Conservation (phyloP, 1,284 basidiomycete species). For the Cystobasidiaceae sp. region DNA sequence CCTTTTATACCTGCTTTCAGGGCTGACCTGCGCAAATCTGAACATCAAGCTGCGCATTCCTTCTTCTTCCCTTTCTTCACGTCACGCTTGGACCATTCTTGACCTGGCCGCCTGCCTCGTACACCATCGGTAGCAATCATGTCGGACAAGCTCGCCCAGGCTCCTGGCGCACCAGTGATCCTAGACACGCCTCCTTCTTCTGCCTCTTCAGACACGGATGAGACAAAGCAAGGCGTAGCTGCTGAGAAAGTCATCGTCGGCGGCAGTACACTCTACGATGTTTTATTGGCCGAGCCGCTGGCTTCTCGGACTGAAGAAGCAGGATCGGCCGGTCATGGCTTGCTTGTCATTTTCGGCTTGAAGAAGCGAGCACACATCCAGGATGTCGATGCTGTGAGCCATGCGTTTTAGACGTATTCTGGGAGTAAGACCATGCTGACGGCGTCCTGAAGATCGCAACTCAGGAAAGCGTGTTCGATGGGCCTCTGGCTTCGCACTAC, state of each 20-base stretch:
- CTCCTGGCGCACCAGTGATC: background rate
- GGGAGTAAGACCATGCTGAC: background rate
- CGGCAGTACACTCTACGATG: conserved; percentile 1
- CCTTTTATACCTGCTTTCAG: too few species aligned
- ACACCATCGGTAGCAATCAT: too few species aligned
- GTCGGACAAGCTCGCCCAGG: too few species aligned
- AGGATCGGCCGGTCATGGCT: background rate
- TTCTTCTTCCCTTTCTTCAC: too few species aligned
- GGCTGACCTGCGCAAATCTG: too few species aligned
- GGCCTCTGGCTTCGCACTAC: conserved; percentile 25
- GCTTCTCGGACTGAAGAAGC: background rate
- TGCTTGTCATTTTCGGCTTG: background rate
- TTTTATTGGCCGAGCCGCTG: background rate
- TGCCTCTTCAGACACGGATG: background rate
- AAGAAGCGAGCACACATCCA: background rate
- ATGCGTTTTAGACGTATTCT: too few species aligned
- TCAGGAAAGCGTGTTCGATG: conserved; percentile 31
- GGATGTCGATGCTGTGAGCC: conserved; percentile 13
- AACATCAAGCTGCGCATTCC: too few species aligned
- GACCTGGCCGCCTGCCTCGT: too few species aligned
- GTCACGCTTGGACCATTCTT: too few species aligned
- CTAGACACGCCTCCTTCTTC: background rate
- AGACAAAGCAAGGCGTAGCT: background rate
- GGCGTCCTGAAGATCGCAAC: conserved; percentile 29
- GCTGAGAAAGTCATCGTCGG: background rate